These are phyloP conservation scores for Metschnikowia baotianmanensis DNA, from an alignment of 805 yeast species.

Conservation along the genomic window DNA sequence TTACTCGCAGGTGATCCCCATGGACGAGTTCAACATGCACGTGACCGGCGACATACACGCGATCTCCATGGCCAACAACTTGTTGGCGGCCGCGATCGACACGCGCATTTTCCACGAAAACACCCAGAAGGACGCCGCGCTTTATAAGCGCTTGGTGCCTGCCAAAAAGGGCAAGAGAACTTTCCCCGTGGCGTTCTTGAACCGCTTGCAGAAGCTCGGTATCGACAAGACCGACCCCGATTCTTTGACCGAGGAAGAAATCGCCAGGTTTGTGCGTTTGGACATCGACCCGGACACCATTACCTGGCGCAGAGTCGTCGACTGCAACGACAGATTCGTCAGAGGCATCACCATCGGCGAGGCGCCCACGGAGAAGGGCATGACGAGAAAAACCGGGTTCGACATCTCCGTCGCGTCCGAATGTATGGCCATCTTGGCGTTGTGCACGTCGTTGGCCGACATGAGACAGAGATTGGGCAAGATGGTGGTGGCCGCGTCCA, in stretches of 20 bases:
- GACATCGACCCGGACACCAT: constrained; percentile 78
- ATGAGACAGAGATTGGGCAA: constrained; percentile 72
- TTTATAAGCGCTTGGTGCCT: constrained; percentile 75
- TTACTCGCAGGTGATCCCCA: constrained; percentile 81
- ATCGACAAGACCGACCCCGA: constrained; percentile 70
- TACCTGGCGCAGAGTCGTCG: constrained; percentile 82
- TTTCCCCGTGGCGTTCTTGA: constrained; percentile 66
- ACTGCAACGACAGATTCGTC: constrained; percentile 76
- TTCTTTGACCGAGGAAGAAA: constrained; percentile 68
- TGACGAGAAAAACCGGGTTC: constrained; percentile 71
- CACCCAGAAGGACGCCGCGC: constrained; percentile 71
- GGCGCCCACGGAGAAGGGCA: constrained; percentile 78
- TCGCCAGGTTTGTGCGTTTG: constrained; percentile 60
- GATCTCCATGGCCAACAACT: constrained; percentile 75
- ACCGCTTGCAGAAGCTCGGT: constrained; percentile 65
- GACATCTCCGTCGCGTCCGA: constrained; percentile 86
- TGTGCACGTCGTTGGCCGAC: constrained; percentile 66
- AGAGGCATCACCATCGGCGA: constrained; percentile 78
- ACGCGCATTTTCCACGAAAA: constrained; percentile 82
- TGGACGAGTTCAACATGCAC: constrained; percentile 87
- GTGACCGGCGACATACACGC: constrained; percentile 87
- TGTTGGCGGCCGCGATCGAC: constrained; percentile 82
- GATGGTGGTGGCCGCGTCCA: constrained; percentile 71
- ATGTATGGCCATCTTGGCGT: constrained; percentile 81
- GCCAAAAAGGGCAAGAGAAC: constrained; percentile 66